These are phyloP conservation scores for Solanum paucissectum DNA, from an alignment of 257 asterid genomes.

Conservation along the genomic window DNA sequence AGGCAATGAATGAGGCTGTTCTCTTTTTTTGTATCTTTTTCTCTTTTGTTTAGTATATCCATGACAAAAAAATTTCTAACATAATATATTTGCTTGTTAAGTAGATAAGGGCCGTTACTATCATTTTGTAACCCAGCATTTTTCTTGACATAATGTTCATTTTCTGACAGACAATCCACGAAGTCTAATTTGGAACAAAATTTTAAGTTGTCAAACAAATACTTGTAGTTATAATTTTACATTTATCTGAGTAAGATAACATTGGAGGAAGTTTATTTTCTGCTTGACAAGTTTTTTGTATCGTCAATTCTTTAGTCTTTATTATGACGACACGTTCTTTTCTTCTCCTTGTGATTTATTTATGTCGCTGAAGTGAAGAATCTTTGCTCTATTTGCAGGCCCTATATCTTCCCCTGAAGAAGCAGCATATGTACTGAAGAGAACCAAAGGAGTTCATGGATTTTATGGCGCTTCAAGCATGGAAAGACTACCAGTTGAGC, in stretches of 20 bases:
- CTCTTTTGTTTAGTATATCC: not conserved
- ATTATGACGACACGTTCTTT: not conserved
- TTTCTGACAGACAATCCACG: not conserved
- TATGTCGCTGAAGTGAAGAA: not conserved
- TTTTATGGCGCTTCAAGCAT: slow-evolving; percentile 94
- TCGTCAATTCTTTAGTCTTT: not conserved
- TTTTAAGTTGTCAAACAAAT: not conserved
- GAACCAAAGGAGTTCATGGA: slow-evolving; percentile 85
- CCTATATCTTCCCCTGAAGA: slow-evolving; percentile 76
- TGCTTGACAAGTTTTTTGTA: not conserved
- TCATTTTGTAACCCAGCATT: not conserved
- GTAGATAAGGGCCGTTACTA: not conserved
- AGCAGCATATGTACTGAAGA: slow-evolving; percentile 77
- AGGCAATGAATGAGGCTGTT: not conserved
- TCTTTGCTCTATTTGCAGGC: slow-evolving; percentile 31
- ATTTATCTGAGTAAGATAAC: not conserved
- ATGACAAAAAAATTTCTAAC: not conserved
- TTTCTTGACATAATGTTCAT: not conserved
- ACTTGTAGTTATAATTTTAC: not conserved
- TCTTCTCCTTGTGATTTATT: not conserved
- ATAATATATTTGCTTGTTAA: not conserved
- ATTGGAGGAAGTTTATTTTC: not conserved
- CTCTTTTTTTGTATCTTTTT: not conserved
- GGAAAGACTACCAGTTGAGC: slow-evolving; percentile 96
- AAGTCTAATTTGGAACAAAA: not conserved